Evolutionary conservation across 306 rosid species (phyloP), one percentile per base, ranked within the genome.

Genomic region (Leucaena leucocephala): DNA sequence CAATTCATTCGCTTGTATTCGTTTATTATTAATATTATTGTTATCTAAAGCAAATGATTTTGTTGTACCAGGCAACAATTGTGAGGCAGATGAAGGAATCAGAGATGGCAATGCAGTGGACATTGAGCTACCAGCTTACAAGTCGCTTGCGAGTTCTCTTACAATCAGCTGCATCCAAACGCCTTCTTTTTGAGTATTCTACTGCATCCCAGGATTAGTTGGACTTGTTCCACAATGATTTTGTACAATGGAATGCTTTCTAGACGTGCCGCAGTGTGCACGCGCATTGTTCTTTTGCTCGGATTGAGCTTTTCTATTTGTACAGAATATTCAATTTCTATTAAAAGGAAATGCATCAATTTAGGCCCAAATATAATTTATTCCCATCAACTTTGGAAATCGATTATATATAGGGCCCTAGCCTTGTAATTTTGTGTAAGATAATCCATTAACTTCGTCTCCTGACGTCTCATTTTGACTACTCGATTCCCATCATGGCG

Each of bases 91-190:
- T 92, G 98, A 94, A 90, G 88, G 98, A 94, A 64, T 90, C 94
- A 1, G 97, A 92, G 85, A 94, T 94, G 98, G 98, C 93, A 34
- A 85, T 88, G 97, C 97, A 86, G 71, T 92, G 96, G 98, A 92
- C 97, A 55, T 79, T 94, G 85, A 92, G 90, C 78, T 94, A 94
- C 90, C 95, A 89, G 79, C 97, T 92, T 78, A 84, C 94, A 3
- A 94, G 96, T 86, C 96, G 97, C 72, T 39, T 94, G 84, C 89
- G 98, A 1, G 89, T 90, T 81, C 89, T 92, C 78, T 85, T 94
- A 22, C 98, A 94, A 76, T 94, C 98, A n/a, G 91, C 94, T 74
- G 93, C 98, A 16, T 88, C 93, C 70, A 91, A 90, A 68, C 96
- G 97, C 77, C 90, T 90, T 57, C 89, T 92, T 77, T 92, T 94